Conservation (phyloP, 345 rosid genomes). For the Populus tremula region DNA sequence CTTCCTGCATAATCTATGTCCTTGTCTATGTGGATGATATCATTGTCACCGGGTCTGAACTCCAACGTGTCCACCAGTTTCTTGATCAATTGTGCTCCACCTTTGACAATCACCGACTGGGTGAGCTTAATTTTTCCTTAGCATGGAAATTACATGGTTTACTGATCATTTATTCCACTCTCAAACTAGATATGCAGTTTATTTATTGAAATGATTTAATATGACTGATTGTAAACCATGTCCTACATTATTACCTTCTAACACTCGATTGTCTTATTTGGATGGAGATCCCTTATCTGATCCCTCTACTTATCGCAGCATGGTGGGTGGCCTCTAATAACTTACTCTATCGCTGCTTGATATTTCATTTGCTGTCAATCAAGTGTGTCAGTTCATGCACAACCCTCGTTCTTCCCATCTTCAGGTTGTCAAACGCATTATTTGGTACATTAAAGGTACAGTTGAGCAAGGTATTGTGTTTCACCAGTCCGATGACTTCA, state of each 20-base stretch:
- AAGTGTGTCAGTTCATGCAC: not conserved
- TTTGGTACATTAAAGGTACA: not conserved
- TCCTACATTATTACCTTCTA: not conserved
- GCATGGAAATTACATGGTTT: not conserved
- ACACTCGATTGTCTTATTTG: not conserved
- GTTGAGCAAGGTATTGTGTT: not conserved
- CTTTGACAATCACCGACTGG: not conserved
- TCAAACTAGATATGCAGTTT: not conserved
- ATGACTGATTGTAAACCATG: not conserved
- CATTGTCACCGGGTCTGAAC: not conserved
- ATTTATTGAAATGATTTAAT: not conserved
- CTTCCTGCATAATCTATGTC: too few relatives aligned
- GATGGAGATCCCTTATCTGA: not conserved
- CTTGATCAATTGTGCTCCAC: not conserved
- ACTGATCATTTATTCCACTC: not conserved
- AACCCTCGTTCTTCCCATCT: not conserved
- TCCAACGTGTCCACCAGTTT: not conserved
- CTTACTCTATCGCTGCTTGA: accelerated
- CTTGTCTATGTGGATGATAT: too few relatives aligned
- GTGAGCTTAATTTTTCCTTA: not conserved
- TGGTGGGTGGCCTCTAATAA: not conserved
- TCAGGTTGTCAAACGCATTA: not conserved
- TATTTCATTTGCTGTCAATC: accelerated
- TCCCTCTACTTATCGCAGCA: not conserved
- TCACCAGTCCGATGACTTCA: not conserved